Conservation (phyloP, 1,284 basidiomycete genomes). For the Caloboletus inedulis region DNA sequence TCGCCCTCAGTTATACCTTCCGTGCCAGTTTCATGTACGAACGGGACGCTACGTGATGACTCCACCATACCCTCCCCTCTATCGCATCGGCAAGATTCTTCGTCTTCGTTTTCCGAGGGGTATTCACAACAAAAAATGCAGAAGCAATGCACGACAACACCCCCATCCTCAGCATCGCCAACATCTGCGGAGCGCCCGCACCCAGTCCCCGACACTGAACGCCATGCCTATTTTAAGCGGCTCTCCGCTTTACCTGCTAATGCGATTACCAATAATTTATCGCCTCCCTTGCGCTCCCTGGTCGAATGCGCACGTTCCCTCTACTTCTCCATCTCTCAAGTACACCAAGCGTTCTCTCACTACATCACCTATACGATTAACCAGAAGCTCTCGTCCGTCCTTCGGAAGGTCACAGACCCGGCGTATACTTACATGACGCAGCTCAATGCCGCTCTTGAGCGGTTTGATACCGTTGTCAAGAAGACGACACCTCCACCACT, state of each 20-base stretch:
- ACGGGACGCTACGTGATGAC: slow-evolving; percentile 34
- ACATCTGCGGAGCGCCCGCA: slow-evolving; percentile 40
- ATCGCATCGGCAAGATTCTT: slow-evolving; percentile 45
- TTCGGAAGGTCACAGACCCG: slow-evolving; percentile 83
- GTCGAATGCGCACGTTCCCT: slow-evolving; percentile 90
- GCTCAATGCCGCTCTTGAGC: slow-evolving; percentile 87
- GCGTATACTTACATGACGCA: slow-evolving; percentile 81
- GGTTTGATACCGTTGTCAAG: slow-evolving; percentile 84
- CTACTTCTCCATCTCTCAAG: slow-evolving; percentile 89
- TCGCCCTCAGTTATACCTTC: slow-evolving; percentile 8
- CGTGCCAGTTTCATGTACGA: slow-evolving; percentile 18
- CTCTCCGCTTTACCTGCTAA: slow-evolving; percentile 71
- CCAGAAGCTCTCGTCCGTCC: slow-evolving; percentile 79
- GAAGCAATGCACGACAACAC: slow-evolving; percentile 37
- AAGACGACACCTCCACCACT: slow-evolving; percentile 65
- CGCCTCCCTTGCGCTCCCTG: slow-evolving; percentile 68
- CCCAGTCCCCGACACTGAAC: slow-evolving; percentile 71
- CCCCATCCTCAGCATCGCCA: slow-evolving; percentile 43
- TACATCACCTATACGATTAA: slow-evolving; percentile 86
- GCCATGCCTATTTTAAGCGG: slow-evolving; percentile 92
- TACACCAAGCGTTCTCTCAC: slow-evolving; percentile 87
- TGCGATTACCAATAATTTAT: slow-evolving; percentile 64
- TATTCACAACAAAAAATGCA: slow-evolving; percentile 25
- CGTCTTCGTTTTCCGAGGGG: slow-evolving; percentile 35
- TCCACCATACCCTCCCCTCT: slow-evolving; percentile 42